These are phyloP conservation scores for Phytophthora multivora DNA, from an alignment of 352 stramenopile species.

Conservation along the genomic window DNA sequence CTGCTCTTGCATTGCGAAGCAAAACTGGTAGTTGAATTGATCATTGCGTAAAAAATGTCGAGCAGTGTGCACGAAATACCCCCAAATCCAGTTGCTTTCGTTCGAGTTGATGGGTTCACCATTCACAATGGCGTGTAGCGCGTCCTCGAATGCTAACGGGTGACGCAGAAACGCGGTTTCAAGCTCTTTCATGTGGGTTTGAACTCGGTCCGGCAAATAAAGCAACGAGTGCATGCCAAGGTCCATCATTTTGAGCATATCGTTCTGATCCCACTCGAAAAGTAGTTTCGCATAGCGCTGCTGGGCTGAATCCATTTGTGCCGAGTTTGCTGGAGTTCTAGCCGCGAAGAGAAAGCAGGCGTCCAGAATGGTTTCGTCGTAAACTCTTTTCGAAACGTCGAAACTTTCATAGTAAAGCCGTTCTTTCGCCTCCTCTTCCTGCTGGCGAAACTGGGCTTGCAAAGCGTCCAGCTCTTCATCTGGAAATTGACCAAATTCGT, in stretches of 20 bases:
- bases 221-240: not conserved
- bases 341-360: slow-evolving; percentile 20
- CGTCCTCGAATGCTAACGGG: not conserved
- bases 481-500: slow-evolving; percentile 9
- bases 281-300: not conserved
- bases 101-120: not conserved
- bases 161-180: not conserved
- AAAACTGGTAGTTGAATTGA: slow-evolving; percentile 8
- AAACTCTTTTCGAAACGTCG: not conserved
- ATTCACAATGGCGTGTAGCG: not conserved
- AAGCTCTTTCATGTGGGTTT: slow-evolving; percentile 18
- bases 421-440: not conserved
- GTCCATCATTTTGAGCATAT: not conserved
- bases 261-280: not conserved
- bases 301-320: slow-evolving; percentile 1
- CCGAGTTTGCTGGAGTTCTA: not conserved
- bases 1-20: not conserved
- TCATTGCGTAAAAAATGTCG: not conserved
- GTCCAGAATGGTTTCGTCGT: not conserved
- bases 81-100: not conserved
- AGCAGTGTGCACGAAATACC: not conserved
- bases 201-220: slow-evolving; percentile 20
- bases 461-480: slow-evolving; percentile 2
- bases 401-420: not conserved
- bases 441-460: not conserved